Evolutionary conservation across 495 filamentous ascomycete species (phyloP).

Genomic region (Penicillium salamii): DNA sequence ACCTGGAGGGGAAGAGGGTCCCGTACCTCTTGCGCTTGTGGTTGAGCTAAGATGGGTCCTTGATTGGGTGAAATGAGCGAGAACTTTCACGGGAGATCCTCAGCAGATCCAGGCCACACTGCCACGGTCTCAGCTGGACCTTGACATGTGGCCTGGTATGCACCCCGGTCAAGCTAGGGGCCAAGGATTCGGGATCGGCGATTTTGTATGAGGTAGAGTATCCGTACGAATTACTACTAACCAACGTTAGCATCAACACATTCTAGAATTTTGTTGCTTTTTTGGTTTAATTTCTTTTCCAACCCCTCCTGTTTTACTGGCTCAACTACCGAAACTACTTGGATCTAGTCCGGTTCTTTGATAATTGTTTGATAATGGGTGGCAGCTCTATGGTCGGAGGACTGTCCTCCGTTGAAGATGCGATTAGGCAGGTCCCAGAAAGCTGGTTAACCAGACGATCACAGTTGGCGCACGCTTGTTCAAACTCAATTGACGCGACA

Average conservation of each 20-base stretch:
- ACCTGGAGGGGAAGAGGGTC: conserved; percentile 22
- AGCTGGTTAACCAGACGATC: conserved; percentile 34
- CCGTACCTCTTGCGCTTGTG: no score
- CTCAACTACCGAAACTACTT: no score
- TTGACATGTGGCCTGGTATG: conserved; percentile 5
- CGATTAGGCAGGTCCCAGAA: conserved; percentile 27
- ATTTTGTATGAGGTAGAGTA: background rate
- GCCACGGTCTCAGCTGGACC: conserved; percentile 1
- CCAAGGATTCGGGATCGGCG: conserved; percentile 1
- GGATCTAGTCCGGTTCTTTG: background rate
- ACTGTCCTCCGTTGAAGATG: conserved; percentile 18
- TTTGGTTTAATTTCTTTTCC: background rate
- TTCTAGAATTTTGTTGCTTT: background rate
- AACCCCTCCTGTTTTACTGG: no score
- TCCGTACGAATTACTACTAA: no score
- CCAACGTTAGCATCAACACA: no score
- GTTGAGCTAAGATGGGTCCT: no score
- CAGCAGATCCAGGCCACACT: conserved; percentile 34
- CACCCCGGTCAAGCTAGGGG: conserved; percentile 3
- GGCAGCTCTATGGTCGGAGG: conserved; percentile 6
- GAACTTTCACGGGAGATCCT: conserved; percentile 48
- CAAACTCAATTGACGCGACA: conserved; percentile 40
- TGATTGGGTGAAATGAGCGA: conserved; percentile 22
- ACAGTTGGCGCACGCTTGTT: conserved; percentile 37
- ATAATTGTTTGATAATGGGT: background rate